Conservation (phyloP, 768 basidiomycete species). For the Pisolithus microcarpus region DNA sequence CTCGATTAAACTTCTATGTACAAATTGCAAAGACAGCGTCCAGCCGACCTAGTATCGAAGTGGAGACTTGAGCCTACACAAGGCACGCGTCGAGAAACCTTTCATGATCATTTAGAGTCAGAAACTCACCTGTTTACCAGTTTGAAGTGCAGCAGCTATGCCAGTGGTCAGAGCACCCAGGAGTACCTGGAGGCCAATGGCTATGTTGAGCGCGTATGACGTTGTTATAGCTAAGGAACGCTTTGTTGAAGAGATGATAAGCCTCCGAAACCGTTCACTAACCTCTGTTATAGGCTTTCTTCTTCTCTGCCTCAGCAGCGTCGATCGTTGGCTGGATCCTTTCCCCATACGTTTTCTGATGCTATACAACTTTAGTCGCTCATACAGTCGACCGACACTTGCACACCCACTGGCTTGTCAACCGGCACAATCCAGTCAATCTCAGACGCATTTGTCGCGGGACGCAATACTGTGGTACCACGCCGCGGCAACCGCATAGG, state of each 20-base stretch:
- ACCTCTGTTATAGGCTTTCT: conserved; percentile 43
- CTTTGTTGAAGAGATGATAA: conserved; percentile 8
- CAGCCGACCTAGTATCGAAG: conserved; percentile 32
- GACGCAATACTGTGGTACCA: background rate
- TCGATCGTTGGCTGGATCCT: conserved; percentile 49
- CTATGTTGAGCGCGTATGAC: conserved; percentile 33
- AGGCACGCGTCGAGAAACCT: background rate
- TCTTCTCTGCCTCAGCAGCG: conserved; percentile 38
- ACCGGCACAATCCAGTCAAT: conserved; percentile 24
- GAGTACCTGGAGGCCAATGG: conserved; percentile 57
- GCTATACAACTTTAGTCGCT: conserved; percentile 2
- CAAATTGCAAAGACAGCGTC: background rate
- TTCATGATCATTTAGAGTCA: too few relatives aligned
- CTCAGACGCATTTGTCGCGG: background rate
- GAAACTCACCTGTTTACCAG: conserved; percentile 34
- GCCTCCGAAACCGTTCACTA: background rate
- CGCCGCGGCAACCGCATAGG: conserved; percentile 10
- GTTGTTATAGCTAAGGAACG: conserved; percentile 24
- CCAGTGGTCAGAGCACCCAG: conserved; percentile 65
- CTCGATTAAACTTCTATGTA: background rate
- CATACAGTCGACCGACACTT: background rate
- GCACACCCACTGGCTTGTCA: conserved; percentile 16
- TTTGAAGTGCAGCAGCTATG: conserved; percentile 41
- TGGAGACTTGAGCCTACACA: conserved; percentile 31
- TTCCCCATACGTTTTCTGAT: conserved; percentile 39